Evolutionary conservation across 164 flowering plant species (phyloP), one percentile per base, ranked within the genome.

Genomic region (Warburgia ugandensis): DNA sequence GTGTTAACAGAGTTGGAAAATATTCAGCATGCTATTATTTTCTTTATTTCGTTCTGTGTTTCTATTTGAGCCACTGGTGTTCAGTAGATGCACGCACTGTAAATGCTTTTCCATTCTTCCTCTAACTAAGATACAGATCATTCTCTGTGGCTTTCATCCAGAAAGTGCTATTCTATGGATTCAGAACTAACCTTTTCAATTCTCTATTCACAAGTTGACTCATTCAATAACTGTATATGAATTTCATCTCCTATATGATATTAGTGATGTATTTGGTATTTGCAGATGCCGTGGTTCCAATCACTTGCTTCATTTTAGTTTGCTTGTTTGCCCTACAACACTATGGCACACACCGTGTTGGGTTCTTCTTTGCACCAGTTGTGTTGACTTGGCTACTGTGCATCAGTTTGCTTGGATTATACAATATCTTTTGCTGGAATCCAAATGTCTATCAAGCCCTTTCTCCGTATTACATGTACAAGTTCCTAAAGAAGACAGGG

Each of bases 381-480:
- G 81, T 90, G 23, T 59, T 86, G 72, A 55, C 63, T 43, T 90
- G 97, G 97, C 75, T 90, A 23, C 63, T 86, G 5, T 84, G 94
- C 81, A 86, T 90, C 53, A 86, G 95, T 60, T 72, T 74, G 31
- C 82, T 90, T 38, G 97, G 97, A 17, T 32, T 90, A 23, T 90
- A 90, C 61, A 90, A 90, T 42, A 84, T 90, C 54, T 38, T 86
- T 59, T 68, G 62, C 44, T 90, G 94, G 94, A 90, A 90, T 48
- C 91, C 82, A 39, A 76, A 72, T 43, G 85, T 90, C 16, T 86
- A 80, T 68, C 63, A 76, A 65, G 97, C 97, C 39, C 81, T 90
- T 35, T 90, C 97, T 13, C 97, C 97, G 13, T 77, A 76, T 58
- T 90, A 90, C 73, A 90, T 90, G 95, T 76, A 73, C 75, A 76